phyloP scores from a whole-genome alignment of 2,329 filamentous ascomycete genomes.

The Phyllosticta paracitricarpa region DNA sequence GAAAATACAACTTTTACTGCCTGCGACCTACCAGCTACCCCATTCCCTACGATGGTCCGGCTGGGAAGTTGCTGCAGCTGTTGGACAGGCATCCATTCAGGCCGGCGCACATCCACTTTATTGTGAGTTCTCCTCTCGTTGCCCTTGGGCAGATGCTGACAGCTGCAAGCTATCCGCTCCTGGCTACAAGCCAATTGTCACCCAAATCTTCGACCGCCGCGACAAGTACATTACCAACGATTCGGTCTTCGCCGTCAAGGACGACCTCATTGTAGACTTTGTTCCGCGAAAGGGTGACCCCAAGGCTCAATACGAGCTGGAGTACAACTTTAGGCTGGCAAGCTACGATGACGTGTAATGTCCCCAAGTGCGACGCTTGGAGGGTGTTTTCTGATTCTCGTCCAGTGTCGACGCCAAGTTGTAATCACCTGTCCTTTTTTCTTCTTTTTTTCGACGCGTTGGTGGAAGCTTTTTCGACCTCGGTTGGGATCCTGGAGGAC shows the following conservation, averaged over 20 bases:
- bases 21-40: conserved; percentile 39
- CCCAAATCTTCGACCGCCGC: conserved; percentile 65
- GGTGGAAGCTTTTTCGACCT: neutral
- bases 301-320: conserved; percentile 43
- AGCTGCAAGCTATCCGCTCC: conserved; percentile 39
- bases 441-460: neutral
- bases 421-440: neutral
- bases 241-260: conserved; percentile 51
- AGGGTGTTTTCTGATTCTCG: neutral
- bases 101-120: conserved; percentile 55
- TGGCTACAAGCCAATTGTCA: conserved; percentile 59
- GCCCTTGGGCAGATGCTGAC: conserved; percentile 8
- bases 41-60: conserved; percentile 48
- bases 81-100: conserved; percentile 52
- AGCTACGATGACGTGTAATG: conserved; percentile 24
- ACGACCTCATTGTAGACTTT: conserved; percentile 49
- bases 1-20: conserved; percentile 46
- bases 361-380: neutral
- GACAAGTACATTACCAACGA: conserved; percentile 53
- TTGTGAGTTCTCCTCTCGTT: conserved; percentile 32
- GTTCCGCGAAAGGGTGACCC: conserved; percentile 40
- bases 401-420: neutral
- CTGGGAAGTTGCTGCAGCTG: conserved; percentile 46
- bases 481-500: neutral
- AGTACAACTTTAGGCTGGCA: conserved; percentile 40